Base-by-base conservation (phyloP, 805 yeast species). In the Candida rishiriensis region DNA sequence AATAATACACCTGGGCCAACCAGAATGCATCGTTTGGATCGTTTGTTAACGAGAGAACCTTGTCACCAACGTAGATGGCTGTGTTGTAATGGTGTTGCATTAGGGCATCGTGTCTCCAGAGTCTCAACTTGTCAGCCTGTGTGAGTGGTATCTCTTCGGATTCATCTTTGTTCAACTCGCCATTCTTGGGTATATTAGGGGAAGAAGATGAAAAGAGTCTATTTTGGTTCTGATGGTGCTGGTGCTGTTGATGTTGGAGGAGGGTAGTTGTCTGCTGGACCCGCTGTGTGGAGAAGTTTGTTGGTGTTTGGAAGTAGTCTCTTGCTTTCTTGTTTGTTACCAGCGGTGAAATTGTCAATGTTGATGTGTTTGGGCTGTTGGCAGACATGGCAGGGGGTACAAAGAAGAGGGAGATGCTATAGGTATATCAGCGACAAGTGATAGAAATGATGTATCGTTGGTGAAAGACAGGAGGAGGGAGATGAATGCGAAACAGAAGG, bases 1-100 rank as follows among this genome's bases (percentile, higher is more conserved):
- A 71, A 62, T 80, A 88, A 61, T 85, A 81, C 4, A 86, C 95
- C 66, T 91, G 97, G 0, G 96, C 97, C 29, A 91, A 71, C 97
- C 97, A 90, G 63, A 88, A 91, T 10, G 97, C 97, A 61, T 91
- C 98, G 57, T 84, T 87, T 12, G 96, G 85, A 58, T 90, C 97
- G 47, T 75, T 74, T 0, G 97, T 89, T 48, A 93, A 67, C 1
- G 89, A 78, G 35, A 88, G 73, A 8, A 93, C 87, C 56, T 90
- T 91, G 66, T 93, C 96, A 13, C 96, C 98, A 26, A 93, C 77
- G 60, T 81, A 88, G 55, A 85, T 91, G 0, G 98, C 97, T 0
- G 97, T 88, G 36, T 75, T 74, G 62, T 87, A 87, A 50, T 89
- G 95, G 61, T 90, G 97, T 55, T 90, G 96, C 83, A 85, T 81